A percentile compares a stretch with the other conserved stretches of the same genome.
phyloP scores from a whole-genome alignment of 2,329 filamentous ascomycete species.

The Chrysoporthe deuterocubensis region DNA sequence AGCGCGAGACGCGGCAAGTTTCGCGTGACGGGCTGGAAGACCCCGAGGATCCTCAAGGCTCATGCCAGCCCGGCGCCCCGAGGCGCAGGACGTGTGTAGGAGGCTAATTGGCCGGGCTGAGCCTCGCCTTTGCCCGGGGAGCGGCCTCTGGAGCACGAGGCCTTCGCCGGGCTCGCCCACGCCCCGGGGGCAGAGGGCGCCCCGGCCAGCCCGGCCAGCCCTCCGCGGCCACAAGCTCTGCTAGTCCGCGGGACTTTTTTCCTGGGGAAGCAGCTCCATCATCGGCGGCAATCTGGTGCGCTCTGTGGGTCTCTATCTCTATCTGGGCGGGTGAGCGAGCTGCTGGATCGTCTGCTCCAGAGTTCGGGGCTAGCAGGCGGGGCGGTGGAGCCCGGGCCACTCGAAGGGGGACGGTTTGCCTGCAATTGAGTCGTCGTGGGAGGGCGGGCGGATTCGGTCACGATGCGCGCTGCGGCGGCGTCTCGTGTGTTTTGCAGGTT shows the following conservation, averaged over 20 bases:
- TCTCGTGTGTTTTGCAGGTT: not conserved
- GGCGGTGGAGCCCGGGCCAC: conserved; percentile 7
- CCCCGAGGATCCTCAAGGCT: not conserved
- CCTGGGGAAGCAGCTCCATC: conserved; percentile 29
- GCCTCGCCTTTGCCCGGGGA: not conserved
- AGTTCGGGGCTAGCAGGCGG: conserved; percentile 3
- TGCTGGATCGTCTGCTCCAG: not conserved
- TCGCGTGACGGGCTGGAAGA: not conserved
- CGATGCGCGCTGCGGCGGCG: not conserved
- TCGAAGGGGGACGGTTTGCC: not conserved
- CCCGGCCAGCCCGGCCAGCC: not conserved
- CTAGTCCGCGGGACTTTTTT: conserved; percentile 25
- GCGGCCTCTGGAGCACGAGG: not conserved
- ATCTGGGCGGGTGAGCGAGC: conserved; percentile 1
- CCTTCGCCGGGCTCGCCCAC: not conserved
- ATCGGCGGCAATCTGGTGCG: conserved; percentile 19
- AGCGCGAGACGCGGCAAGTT: not conserved
- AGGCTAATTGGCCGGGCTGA: not conserved
- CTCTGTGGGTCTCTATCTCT: conserved; percentile 18
- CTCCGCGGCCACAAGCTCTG: conserved; percentile 3
- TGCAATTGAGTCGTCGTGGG: conserved; percentile 3
- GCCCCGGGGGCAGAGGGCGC: not conserved
- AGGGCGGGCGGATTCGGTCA: no score
- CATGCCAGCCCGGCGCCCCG: not conserved
- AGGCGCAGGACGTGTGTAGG: no score